Conservation (phyloP, 1,284 basidiomycete species). For the Cystobasidiaceae sp. region DNA sequence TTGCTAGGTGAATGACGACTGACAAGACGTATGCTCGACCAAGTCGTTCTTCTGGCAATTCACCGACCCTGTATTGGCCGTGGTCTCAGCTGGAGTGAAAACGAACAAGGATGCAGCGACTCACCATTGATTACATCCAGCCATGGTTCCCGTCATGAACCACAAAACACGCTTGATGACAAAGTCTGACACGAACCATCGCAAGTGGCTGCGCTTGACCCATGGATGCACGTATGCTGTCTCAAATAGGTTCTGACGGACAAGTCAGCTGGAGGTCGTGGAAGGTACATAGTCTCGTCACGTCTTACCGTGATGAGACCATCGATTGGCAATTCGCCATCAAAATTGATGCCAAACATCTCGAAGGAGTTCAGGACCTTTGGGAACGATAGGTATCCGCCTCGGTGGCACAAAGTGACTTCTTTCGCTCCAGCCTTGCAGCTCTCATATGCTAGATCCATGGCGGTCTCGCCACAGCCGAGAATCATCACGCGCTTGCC, state of each 20-base stretch:
- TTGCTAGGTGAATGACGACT: slow-evolving; percentile 43
- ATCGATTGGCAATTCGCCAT: slow-evolving; percentile 58
- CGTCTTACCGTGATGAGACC: slow-evolving; percentile 52
- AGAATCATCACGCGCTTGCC: slow-evolving; percentile 56
- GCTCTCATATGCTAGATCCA: slow-evolving; percentile 57
- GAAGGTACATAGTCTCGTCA: too few species aligned
- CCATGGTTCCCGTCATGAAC: slow-evolving; percentile 58
- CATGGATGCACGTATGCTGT: slow-evolving; percentile 52
- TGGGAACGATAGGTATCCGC: slow-evolving; percentile 56
- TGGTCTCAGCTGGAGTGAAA: neutral
- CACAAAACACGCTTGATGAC: slow-evolving; percentile 61
- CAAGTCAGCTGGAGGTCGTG: neutral
- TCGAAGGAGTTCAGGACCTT: slow-evolving; percentile 62
- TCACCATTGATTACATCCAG: slow-evolving; percentile 64
- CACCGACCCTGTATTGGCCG: slow-evolving; percentile 51
- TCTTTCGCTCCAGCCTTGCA: slow-evolving; percentile 57
- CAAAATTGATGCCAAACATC: slow-evolving; percentile 54
- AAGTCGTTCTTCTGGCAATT: slow-evolving; percentile 57
- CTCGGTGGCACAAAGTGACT: slow-evolving; percentile 56
- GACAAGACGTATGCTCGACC: slow-evolving; percentile 57
- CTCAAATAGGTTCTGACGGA: slow-evolving; percentile 51
- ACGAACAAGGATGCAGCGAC: neutral
- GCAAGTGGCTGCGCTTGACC: slow-evolving; percentile 56
- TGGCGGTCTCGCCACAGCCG: slow-evolving; percentile 62
- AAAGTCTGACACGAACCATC: slow-evolving; percentile 63